Conservation (phyloP, 1,284 basidiomycete species). For the Leccinum subrobustum region DNA sequence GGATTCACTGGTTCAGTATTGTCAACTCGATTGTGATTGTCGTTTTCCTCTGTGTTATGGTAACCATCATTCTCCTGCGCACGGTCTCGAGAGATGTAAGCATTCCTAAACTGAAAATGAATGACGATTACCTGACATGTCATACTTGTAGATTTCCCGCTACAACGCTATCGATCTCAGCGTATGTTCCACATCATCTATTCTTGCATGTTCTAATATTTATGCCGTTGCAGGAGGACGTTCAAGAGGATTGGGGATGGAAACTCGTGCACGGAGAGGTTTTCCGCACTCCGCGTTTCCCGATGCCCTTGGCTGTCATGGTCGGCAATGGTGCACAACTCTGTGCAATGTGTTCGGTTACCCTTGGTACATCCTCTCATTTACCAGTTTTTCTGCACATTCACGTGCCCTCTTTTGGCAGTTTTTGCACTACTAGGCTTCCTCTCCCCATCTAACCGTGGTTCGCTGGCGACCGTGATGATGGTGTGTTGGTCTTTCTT, state of each 20-base stretch:
- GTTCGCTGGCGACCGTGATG: constrained; percentile 94
- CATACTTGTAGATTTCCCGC: constrained; percentile 74
- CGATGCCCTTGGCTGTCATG: constrained; percentile 81
- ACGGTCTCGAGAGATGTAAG: constrained; percentile 87
- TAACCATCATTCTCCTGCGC: constrained; percentile 86
- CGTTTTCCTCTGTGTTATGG: constrained; percentile 90
- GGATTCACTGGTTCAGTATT: constrained; percentile 90
- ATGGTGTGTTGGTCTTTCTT: constrained; percentile 96
- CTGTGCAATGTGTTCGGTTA: constrained; percentile 86
- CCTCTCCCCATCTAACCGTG: constrained; percentile 93
- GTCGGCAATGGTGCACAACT: constrained; percentile 92
- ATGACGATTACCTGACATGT: constrained; percentile 36
- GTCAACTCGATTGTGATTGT: constrained; percentile 93
- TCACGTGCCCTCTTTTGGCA: constrained; percentile 31
- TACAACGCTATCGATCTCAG: constrained; percentile 95
- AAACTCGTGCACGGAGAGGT: constrained; percentile 97
- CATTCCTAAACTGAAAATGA: constrained; percentile 25
- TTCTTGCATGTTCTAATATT: neutral
- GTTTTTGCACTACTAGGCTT: constrained; percentile 98
- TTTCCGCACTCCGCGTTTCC: constrained; percentile 81
- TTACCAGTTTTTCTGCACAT: neutral
- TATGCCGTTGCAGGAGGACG: constrained; percentile 69
- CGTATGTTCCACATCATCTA: constrained; percentile 42
- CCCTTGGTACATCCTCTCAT: constrained; percentile 57
- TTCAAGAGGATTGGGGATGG: constrained; percentile 99